These are phyloP conservation scores for Avena atlantica DNA, from an alignment of 176 grass and related monocot species.

Conservation along the genomic window DNA sequence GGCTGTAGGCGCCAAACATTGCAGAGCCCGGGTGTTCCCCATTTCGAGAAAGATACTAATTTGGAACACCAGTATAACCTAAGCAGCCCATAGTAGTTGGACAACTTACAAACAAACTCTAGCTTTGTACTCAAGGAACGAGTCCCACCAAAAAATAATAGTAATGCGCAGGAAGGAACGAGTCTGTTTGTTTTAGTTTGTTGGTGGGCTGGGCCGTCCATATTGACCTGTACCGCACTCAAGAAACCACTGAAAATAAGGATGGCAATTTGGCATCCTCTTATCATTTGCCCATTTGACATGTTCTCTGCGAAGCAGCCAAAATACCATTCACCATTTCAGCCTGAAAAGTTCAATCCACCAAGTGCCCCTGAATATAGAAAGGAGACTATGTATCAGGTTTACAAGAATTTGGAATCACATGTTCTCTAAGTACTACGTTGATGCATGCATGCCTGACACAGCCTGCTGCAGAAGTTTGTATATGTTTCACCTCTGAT, in stretches of 20 bases:
- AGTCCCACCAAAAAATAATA: background rate
- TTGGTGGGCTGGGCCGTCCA: constrained; percentile 41
- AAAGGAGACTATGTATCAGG: background rate
- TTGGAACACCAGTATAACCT: too few relatives aligned
- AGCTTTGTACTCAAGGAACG: background rate
- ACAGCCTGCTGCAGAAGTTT: background rate
- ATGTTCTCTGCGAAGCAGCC: constrained; percentile 14
- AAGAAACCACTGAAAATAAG: background rate
- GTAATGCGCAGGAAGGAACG: background rate
- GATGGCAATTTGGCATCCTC: constrained; percentile 23
- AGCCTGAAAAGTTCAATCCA: background rate
- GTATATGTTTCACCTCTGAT: background rate
- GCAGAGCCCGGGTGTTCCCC: too few relatives aligned
- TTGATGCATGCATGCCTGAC: background rate
- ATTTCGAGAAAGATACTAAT: too few relatives aligned
- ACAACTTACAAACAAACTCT: background rate
- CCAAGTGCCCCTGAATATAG: background rate
- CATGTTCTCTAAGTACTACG: background rate
- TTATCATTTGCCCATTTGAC: constrained; percentile 31
- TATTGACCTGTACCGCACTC: constrained; percentile 18
- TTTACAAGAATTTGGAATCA: background rate
- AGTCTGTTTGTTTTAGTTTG: background rate
- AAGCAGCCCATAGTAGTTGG: background rate
- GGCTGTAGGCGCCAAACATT: too few relatives aligned
- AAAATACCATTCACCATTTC: constrained; percentile 22